phyloP scores from a whole-genome alignment of 169 alveolate species.

The Hepatocystis sp. region DNA sequence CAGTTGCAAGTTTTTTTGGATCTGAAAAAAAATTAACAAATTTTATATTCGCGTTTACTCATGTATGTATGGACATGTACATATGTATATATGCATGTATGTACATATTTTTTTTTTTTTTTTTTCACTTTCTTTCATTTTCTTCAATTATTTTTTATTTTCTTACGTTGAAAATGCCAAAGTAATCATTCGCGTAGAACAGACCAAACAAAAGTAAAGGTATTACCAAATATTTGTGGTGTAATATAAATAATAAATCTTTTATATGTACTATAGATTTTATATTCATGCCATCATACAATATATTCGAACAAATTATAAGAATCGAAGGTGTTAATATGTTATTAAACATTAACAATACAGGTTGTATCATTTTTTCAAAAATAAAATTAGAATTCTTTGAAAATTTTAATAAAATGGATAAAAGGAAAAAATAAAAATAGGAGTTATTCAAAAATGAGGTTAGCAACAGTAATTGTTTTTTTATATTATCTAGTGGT shows the following conservation, averaged over 20 bases:
- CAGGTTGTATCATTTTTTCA: constrained; percentile 1
- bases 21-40: constrained; percentile 35
- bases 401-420: constrained; percentile 23
- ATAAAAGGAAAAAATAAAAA: constrained; percentile 2
- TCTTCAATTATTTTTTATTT: no score
- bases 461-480: background rate
- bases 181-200: constrained; percentile 1
- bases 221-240: constrained; percentile 11
- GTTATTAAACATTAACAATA: constrained; percentile 2
- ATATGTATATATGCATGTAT: background rate
- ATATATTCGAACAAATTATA: constrained; percentile 25
- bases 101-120: background rate
- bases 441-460: constrained; percentile 3
- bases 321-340: constrained; percentile 41
- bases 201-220: constrained; percentile 21
- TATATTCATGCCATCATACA: constrained; percentile 15
- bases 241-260: constrained; percentile 19
- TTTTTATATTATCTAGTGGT: constrained; percentile 1
- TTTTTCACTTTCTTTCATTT: no score
- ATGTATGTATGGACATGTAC: background rate
- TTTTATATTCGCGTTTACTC: no score
- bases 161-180: constrained; percentile 9
- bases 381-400: constrained; percentile 3
- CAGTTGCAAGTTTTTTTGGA: constrained; percentile 17
- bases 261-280: constrained; percentile 6